phyloP scores from a whole-genome alignment of 2,329 filamentous ascomycete genomes.

The Albophoma yamanashiensis region DNA sequence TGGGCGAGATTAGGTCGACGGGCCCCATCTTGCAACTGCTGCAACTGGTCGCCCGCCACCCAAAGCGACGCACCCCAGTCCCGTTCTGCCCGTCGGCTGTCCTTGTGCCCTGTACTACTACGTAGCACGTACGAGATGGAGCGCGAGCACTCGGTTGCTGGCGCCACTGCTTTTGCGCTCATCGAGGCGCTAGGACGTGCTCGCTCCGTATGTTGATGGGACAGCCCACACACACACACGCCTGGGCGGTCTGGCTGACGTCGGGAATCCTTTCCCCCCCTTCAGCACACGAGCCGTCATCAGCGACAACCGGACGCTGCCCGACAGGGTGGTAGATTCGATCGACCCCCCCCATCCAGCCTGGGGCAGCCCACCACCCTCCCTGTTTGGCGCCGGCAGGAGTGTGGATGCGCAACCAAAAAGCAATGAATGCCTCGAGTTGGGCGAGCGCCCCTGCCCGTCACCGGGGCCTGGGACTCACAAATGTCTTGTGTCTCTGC shows the following conservation, averaged over 20 bases:
- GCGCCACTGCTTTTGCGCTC: neutral
- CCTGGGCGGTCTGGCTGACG: neutral
- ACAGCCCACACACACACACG: neutral
- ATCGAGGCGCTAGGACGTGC: neutral
- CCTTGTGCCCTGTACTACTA: neutral
- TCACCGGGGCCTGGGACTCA: constrained; percentile 1
- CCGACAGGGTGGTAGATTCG: neutral
- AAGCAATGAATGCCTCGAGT: neutral
- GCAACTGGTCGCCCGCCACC: neutral
- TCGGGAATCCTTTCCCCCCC: neutral
- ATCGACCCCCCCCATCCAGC: neutral
- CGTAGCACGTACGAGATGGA: neutral
- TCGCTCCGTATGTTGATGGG: neutral
- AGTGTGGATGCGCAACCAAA: neutral
- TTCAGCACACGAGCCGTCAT: neutral
- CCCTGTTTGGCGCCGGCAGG: neutral
- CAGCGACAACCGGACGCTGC: neutral
- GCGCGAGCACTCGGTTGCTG: neutral
- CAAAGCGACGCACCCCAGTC: neutral
- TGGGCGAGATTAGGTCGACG: constrained; percentile 10
- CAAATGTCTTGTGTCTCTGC: constrained; percentile 2
- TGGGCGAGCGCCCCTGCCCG: neutral
- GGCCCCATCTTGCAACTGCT: neutral
- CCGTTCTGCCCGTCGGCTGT: neutral
- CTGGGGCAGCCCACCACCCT: neutral